Conservation (phyloP, 2,329 filamentous ascomycete species). For the Pezicula rhizophila region DNA sequence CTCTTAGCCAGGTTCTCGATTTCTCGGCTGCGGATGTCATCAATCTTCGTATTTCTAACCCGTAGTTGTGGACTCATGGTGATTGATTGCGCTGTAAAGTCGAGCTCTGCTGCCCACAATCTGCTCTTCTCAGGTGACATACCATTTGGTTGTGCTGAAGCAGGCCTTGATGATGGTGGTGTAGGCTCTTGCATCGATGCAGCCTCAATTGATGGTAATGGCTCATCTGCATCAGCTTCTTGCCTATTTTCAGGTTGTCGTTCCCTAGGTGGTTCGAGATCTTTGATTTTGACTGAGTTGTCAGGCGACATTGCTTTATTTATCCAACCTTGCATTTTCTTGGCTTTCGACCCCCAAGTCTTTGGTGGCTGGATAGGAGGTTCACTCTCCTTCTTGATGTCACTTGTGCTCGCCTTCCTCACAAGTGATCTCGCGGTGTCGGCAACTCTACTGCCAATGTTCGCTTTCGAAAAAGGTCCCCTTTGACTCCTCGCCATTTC, state of each 20-base stretch:
- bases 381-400: constrained; percentile 10
- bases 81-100: constrained; percentile 23
- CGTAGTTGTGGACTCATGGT: constrained; percentile 19
- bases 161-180: constrained; percentile 15
- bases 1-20: constrained; percentile 13
- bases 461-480: constrained; percentile 1
- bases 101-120: constrained; percentile 21
- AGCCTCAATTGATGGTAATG: constrained; percentile 14
- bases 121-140: constrained; percentile 12
- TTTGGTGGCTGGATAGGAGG: constrained; percentile 14
- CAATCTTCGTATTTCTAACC: constrained; percentile 15
- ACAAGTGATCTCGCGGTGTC: constrained; percentile 6
- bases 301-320: constrained; percentile 16
- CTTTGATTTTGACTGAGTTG: constrained; percentile 8
- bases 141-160: constrained; percentile 14
- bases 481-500: background rate
- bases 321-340: constrained; percentile 10
- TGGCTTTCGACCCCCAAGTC: constrained; percentile 14
- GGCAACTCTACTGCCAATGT: constrained; percentile 2
- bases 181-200: constrained; percentile 10
- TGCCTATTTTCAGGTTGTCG: background rate
- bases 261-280: background rate
- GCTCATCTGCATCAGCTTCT: constrained; percentile 6
- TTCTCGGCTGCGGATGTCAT: constrained; percentile 20
- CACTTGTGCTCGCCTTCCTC: constrained; percentile 6